phyloP scores from a whole-genome alignment of 441 rosid species.

The Gossypium laxum region DNA sequence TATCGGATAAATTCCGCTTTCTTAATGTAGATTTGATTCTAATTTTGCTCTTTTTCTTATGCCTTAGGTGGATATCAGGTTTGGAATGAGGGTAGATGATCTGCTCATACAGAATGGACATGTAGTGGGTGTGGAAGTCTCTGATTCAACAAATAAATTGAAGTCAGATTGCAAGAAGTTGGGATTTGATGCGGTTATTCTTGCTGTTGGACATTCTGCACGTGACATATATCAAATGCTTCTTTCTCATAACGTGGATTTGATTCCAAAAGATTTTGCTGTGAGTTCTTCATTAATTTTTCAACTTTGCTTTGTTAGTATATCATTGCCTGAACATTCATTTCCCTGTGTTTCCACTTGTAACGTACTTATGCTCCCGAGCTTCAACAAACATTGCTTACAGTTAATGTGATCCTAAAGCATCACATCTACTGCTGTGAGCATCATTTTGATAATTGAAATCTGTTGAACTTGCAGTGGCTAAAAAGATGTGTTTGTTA shows the following conservation, averaged over 20 bases:
- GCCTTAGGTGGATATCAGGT: conserved; percentile 60
- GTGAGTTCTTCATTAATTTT: conserved; percentile 35
- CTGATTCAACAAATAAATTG: conserved; percentile 38
- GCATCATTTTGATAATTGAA: background rate
- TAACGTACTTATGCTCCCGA: background rate
- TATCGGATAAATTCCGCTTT: background rate
- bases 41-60: conserved; percentile 10
- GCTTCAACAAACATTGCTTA: background rate
- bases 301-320: background rate
- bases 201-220: conserved; percentile 95
- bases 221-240: conserved; percentile 84
- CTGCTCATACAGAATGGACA: conserved; percentile 48
- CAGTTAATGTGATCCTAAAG: background rate
- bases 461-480: background rate
- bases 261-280: conserved; percentile 82
- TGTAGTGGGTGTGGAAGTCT: conserved; percentile 62
- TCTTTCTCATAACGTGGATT: conserved; percentile 64
- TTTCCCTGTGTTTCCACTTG: background rate
- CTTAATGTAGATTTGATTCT: background rate
- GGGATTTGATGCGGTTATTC: conserved; percentile 64
- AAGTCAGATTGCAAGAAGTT: conserved; percentile 27
- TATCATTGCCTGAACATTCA: background rate
- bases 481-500: background rate
- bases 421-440: background rate
- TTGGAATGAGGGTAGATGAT: conserved; percentile 80